These are phyloP conservation scores for Metschnikowia similis DNA, from an alignment of 805 yeast species.

Conservation along the genomic window DNA sequence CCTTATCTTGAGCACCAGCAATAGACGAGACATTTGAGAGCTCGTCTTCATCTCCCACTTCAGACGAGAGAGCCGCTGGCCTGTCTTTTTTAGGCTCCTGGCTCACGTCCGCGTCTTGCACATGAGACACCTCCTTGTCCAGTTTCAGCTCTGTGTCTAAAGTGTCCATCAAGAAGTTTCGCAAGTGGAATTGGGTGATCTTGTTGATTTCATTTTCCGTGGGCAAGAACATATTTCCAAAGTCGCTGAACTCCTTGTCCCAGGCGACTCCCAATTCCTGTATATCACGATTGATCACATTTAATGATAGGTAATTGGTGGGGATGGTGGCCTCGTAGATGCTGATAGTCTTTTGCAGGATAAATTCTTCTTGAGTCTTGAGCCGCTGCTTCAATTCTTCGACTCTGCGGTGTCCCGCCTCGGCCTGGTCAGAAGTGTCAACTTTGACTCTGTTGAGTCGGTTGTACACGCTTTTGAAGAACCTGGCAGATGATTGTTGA, in stretches of 20 bases:
- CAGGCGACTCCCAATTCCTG: constrained; percentile 83
- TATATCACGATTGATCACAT: constrained; percentile 61
- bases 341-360: constrained; percentile 43
- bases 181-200: constrained; percentile 83
- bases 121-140: background rate
- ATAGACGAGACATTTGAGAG: no score
- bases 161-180: constrained; percentile 64
- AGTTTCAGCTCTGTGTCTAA: constrained; percentile 23
- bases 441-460: constrained; percentile 75
- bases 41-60: no score
- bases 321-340: constrained; percentile 55
- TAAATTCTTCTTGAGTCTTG: constrained; percentile 44
- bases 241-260: constrained; percentile 79
- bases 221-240: constrained; percentile 77
- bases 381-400: constrained; percentile 54
- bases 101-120: background rate
- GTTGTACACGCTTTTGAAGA: constrained; percentile 69
- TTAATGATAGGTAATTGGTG: constrained; percentile 65
- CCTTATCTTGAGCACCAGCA: no score
- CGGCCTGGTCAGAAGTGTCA: constrained; percentile 64
- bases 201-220: constrained; percentile 89
- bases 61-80: no score
- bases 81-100: background rate
- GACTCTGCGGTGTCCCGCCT: constrained; percentile 59
- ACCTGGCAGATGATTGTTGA: constrained; percentile 46